These are phyloP conservation scores for Plasmodium falciparum DNA, from an alignment of 169 alveolate species.

Conservation along the genomic window DNA sequence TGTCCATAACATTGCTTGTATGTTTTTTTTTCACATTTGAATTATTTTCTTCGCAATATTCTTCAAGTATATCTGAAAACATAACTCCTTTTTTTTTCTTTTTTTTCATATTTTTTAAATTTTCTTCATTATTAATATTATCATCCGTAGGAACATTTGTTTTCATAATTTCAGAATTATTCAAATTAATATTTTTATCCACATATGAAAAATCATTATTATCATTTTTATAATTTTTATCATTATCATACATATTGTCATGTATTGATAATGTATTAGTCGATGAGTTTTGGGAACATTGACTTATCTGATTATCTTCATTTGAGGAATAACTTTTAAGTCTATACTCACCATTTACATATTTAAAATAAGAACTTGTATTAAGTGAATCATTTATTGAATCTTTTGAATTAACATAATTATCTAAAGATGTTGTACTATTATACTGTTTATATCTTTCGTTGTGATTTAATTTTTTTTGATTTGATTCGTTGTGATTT, in stretches of 20 bases:
- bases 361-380: constrained; percentile 20
- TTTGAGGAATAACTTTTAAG: constrained; percentile 50
- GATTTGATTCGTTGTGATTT: no score
- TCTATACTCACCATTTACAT: constrained; percentile 39
- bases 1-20: not conserved
- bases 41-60: constrained; percentile 9
- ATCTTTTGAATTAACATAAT: constrained; percentile 9
- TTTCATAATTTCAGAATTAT: not conserved
- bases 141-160: not conserved
- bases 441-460: not conserved
- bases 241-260: not conserved
- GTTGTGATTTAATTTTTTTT: no score
- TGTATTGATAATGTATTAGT: constrained; percentile 14
- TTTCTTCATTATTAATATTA: not conserved
- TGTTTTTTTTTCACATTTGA: not conserved
- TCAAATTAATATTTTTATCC: no score
- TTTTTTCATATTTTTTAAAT: not conserved
- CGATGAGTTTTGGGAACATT: constrained; percentile 13
- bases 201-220: not conserved
- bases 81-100: constrained; percentile 53
- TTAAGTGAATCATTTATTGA: constrained; percentile 15
- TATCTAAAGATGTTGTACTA: constrained; percentile 25
- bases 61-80: constrained; percentile 31
- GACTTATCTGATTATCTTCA: constrained; percentile 3
- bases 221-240: not conserved